phyloP scores from a whole-genome alignment of 139 green algal genomes.

The Coccomyxa sp. region DNA sequence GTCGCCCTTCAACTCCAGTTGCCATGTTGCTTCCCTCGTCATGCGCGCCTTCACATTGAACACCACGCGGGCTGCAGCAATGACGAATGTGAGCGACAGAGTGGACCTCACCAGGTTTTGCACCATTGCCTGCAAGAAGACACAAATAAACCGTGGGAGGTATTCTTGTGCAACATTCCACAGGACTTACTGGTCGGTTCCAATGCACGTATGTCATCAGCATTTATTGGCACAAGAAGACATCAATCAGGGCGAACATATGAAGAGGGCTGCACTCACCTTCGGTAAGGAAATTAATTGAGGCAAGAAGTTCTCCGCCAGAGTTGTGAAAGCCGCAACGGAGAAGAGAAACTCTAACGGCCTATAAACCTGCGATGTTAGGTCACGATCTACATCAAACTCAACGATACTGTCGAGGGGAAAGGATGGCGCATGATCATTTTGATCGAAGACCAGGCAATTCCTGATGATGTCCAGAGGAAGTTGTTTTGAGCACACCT shows the following conservation, averaged over 20 bases:
- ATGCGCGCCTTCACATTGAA: constrained; percentile 86
- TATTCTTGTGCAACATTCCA: too few relatives aligned
- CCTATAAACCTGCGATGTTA: constrained; percentile 70
- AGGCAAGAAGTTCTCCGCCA: constrained; percentile 82
- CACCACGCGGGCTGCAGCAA: constrained; percentile 67
- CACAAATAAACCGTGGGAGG: not conserved
- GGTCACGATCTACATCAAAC: not conserved
- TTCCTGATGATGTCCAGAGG: not conserved
- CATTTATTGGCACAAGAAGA: too few relatives aligned
- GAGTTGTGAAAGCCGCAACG: constrained; percentile 78
- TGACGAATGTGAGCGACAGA: constrained; percentile 79
- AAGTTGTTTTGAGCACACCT: constrained; percentile 24
- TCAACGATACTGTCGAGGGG: not conserved
- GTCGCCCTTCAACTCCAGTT: constrained; percentile 74
- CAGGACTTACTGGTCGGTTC: too few relatives aligned
- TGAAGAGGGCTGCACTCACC: not conserved
- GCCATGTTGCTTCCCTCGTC: constrained; percentile 38
- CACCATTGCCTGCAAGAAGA: constrained; percentile 20
- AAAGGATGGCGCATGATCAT: not conserved
- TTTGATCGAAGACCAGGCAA: not conserved
- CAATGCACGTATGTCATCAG: too few relatives aligned
- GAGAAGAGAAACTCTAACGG: constrained; percentile 86
- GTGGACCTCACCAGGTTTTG: constrained; percentile 70
- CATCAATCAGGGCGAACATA: too few relatives aligned
- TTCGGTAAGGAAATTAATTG: constrained; percentile 77